Conservation (phyloP, 768 basidiomycete species). For the Collybia nuda region DNA sequence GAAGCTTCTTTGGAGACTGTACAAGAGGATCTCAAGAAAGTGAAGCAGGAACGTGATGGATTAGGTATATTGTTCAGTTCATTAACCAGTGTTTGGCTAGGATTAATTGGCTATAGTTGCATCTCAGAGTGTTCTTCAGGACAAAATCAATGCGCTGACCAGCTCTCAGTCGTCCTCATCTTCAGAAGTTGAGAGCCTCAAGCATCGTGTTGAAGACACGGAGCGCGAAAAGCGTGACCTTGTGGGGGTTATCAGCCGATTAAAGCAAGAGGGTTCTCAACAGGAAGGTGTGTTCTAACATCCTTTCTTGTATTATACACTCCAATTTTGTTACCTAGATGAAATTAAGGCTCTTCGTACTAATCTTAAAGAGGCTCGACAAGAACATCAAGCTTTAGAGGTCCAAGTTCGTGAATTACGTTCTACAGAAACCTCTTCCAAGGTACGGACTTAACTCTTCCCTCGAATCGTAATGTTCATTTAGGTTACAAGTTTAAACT, state of each 20-base stretch:
- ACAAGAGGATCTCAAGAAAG: conserved; percentile 53
- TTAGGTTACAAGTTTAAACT: conserved; percentile 68
- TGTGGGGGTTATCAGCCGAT: conserved; percentile 75
- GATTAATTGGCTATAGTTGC: conserved; percentile 31
- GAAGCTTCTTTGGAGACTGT: conserved; percentile 50
- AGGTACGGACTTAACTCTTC: conserved; percentile 38
- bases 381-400: conserved; percentile 69
- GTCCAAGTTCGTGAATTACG: conserved; percentile 70
- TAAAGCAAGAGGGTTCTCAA: conserved; percentile 73
- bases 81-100: conserved; percentile 14
- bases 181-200: conserved; percentile 56
- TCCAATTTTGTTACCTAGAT: conserved; percentile 41
- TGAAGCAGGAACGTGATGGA: conserved; percentile 64
- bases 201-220: conserved; percentile 64
- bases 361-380: conserved; percentile 72
- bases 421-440: conserved; percentile 74
- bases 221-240: conserved; percentile 93
- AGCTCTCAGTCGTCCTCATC: conserved; percentile 64
- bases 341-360: conserved; percentile 68
- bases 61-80: conserved; percentile 44
- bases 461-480: neutral
- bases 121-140: conserved; percentile 47
- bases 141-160: conserved; percentile 55
- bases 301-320: neutral
- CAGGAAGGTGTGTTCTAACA: conserved; percentile 65